Base-by-base conservation (phyloP, 2,329 filamentous ascomycete species). In the Cryphonectria naterciae region DNA sequence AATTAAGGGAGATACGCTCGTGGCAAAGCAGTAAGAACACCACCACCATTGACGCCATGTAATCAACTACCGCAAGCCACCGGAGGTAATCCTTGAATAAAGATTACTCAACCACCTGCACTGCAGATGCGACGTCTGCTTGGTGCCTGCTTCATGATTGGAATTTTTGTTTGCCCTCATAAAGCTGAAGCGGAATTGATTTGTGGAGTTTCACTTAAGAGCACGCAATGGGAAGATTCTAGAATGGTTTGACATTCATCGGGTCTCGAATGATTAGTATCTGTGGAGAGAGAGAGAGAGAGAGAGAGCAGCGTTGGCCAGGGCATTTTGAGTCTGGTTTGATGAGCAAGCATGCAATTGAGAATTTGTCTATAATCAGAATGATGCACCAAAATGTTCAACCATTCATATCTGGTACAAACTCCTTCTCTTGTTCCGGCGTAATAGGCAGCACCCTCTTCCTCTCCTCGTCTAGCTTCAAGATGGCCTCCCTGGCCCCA, bases 401-500 rank as follows among this genome's bases (percentile, higher is more conserved):
- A 39, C 32, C 32, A 3, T 61, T 61, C 32, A n/a, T 15, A 5
- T n/a, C 58, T 39, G 8, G 35, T 22, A 72, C 15, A 22, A 68
- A 56, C 28, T 68, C 64, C 52, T 22, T 70, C 65, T 72, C 70
- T 61, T 72, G 65, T 41, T 68, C 70, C 15, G 49, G 56, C 6
- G 70, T 72, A 1, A 72, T 63, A 10, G 70, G 70, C 60, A 72
- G 25, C 0, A 70, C 70, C 35, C 25, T 39, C 28, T 64, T 67
- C 25, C 66, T 41, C 15, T 65, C 68, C 65, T 70, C 68, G 11
- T 74, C 73, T 22, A 72, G 69, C 43, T 65, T 73, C 65, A 72
- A 25, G 22, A 74, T 74, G 19, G 72, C 73, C 19, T 69, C 68
- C 46, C 35, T 52, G 2, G 73, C 73, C 22, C 73, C 73, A 1